Evolutionary conservation across 805 yeast species (phyloP).

Genomic region (Candida gorgasii): DNA sequence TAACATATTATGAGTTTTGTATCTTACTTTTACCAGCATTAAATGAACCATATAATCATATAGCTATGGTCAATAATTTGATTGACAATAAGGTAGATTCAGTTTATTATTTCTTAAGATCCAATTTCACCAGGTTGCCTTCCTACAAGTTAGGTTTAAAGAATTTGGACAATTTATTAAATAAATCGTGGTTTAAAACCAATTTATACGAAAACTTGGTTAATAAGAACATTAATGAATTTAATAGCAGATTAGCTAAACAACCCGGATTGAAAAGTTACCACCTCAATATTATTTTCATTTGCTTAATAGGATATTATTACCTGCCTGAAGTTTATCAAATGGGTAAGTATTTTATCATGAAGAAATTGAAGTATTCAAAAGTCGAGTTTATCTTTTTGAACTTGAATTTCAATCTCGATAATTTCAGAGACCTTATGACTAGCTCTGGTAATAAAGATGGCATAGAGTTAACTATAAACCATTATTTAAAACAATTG

Average conservation of each 20-base stretch:
- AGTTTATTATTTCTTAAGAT: constrained; percentile 55
- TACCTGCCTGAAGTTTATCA: constrained; percentile 38
- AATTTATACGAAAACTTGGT: constrained; percentile 24
- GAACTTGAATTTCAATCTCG: constrained; percentile 17
- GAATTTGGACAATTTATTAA: constrained; percentile 43
- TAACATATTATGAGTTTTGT: constrained; percentile 49
- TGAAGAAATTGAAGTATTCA: constrained; percentile 21
- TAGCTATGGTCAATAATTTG: constrained; percentile 48
- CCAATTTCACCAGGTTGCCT: constrained; percentile 53
- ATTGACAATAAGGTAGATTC: constrained; percentile 48
- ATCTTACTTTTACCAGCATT: constrained; percentile 62
- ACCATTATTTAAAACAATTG: constrained; percentile 25
- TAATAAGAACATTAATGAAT: constrained; percentile 8
- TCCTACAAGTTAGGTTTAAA: constrained; percentile 46
- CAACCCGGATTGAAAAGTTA: constrained; percentile 16
- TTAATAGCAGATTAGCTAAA: constrained; percentile 4
- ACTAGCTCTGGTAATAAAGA: constrained; percentile 4
- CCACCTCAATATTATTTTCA: constrained; percentile 24
- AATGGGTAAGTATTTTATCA: constrained; percentile 20
- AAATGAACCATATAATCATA: constrained; percentile 65
- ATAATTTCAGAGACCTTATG: constrained; percentile 14
- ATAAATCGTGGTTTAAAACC: constrained; percentile 35
- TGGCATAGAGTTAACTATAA: constrained; percentile 8
- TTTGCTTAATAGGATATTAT: constrained; percentile 44
- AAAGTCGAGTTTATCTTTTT: constrained; percentile 27